A percentile compares a stretch with the other conserved stretches of the same genome.
Conservation (phyloP, 208 protist genomes). For the Naegleria fowleri region DNA sequence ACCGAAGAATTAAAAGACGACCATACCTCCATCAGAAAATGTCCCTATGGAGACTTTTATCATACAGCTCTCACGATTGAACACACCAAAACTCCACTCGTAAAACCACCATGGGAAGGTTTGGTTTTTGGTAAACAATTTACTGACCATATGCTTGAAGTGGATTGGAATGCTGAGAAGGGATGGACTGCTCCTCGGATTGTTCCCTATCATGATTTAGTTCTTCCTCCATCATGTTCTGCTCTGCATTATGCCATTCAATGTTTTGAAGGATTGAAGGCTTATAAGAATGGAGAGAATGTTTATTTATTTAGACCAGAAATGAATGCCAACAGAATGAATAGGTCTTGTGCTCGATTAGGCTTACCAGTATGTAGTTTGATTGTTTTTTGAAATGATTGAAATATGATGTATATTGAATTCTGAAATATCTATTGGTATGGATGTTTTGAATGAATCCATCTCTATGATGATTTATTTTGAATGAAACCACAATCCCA, state of each 20-base stretch:
- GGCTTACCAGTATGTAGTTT: conserved; percentile 67
- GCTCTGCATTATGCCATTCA: conserved; percentile 69
- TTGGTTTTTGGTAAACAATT: conserved; percentile 68
- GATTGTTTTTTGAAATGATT: too few species aligned
- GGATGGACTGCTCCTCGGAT: conserved; percentile 68
- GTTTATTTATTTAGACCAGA: conserved; percentile 89
- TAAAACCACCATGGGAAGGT: background rate
- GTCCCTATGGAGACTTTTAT: background rate
- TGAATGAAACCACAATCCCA: too few species aligned
- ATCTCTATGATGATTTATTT: too few species aligned
- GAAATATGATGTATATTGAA: conserved; percentile 31
- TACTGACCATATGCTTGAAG: conserved; percentile 68
- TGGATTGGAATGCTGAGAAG: conserved; percentile 50
- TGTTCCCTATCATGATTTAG: conserved; percentile 48
- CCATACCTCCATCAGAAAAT: background rate
- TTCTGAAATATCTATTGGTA: background rate
- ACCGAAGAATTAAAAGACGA: background rate
- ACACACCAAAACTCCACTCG: background rate
- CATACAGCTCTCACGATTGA: background rate
- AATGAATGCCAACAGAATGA: conserved; percentile 83
- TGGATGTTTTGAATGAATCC: too few species aligned
- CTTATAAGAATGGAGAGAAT: conserved; percentile 75
- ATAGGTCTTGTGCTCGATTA: conserved; percentile 68
- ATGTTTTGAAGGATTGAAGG: conserved; percentile 97
- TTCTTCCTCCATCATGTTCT: conserved; percentile 52